phyloP scores from a whole-genome alignment of 345 rosid genomes.

The Eucalyptus cloeziana region DNA sequence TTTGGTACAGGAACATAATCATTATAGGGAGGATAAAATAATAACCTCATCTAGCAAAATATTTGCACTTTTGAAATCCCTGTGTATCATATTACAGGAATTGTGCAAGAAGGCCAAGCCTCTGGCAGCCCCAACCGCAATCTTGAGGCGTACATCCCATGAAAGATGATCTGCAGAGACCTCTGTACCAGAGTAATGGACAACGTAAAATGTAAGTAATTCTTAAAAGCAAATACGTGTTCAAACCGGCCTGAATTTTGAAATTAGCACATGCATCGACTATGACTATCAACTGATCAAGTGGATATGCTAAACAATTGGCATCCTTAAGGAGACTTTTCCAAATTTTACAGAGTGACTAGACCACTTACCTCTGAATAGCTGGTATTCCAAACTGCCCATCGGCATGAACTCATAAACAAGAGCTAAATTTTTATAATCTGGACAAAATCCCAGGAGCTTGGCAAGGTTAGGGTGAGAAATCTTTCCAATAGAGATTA shows the following conservation, averaged over 20 bases:
- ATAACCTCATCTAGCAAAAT: background rate
- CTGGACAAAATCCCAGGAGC: background rate
- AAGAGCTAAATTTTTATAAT: fast-evolving
- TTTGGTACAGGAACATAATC: background rate
- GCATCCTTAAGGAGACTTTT: background rate
- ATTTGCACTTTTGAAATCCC: background rate
- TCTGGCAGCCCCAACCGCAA: too few species aligned
- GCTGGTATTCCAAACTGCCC: fast-evolving
- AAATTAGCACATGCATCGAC: background rate
- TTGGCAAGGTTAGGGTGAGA: background rate
- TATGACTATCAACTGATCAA: background rate
- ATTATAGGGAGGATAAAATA: background rate
- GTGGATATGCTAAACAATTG: background rate
- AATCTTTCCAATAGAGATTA: fast-evolving
- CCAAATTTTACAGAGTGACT: fast-evolving
- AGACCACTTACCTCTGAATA: background rate
- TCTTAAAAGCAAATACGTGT: fast-evolving
- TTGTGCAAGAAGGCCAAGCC: background rate
- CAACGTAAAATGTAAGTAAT: too few species aligned
- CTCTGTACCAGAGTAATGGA: too few species aligned
- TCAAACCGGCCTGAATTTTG: background rate
- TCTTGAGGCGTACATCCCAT: too few species aligned
- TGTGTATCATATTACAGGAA: background rate
- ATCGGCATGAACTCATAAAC: background rate
- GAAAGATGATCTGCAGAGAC: too few species aligned